Percentiles rank a stretch among this genome's conserved stretches.
phyloP scores from a whole-genome alignment of 2,329 filamentous ascomycete species.

The Calcarisporium arbuscula region DNA sequence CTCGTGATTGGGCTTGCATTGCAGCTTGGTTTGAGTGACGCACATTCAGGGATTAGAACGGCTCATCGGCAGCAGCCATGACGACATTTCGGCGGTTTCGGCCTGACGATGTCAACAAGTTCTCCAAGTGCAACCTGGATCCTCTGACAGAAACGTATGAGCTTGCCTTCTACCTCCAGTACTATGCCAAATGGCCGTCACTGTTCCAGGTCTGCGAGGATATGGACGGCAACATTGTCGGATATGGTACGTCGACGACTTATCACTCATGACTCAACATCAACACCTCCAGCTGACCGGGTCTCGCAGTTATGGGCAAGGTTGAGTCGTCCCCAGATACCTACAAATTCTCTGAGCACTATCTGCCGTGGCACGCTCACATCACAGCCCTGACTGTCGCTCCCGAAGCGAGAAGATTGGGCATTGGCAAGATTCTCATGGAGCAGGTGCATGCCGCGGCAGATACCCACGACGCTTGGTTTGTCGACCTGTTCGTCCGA shows the following conservation, averaged over 20 bases:
- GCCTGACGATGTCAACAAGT: conserved; percentile 75
- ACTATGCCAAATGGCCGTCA: conserved; percentile 91
- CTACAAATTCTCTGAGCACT: conserved; percentile 72
- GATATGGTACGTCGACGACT: conserved; percentile 65
- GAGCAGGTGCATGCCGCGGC: conserved; percentile 76
- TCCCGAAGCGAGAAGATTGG: conserved; percentile 75
- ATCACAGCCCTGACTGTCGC: conserved; percentile 94
- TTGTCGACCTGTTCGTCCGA: conserved; percentile 90
- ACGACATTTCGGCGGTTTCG: conserved; percentile 80
- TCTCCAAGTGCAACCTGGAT: conserved; percentile 94
- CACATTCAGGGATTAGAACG: background rate
- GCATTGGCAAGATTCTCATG: conserved; percentile 78
- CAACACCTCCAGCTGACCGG: conserved; percentile 18
- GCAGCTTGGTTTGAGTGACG: too few species aligned
- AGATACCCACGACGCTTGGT: conserved; percentile 81
- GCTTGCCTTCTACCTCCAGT: conserved; percentile 89
- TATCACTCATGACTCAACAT: conserved; percentile 1
- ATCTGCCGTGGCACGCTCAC: conserved; percentile 98
- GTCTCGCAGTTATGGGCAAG: conserved; percentile 84
- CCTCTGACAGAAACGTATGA: conserved; percentile 98
- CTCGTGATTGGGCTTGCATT: too few species aligned
- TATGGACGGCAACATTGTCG: conserved; percentile 78
- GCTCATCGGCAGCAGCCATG: conserved; percentile 44
- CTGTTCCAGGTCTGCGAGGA: conserved; percentile 91
- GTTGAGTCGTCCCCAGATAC: conserved; percentile 78